A percentile compares a stretch with the other conserved stretches of the same genome.
phyloP scores from a whole-genome alignment of 345 rosid species.

The Gossypium australe region DNA sequence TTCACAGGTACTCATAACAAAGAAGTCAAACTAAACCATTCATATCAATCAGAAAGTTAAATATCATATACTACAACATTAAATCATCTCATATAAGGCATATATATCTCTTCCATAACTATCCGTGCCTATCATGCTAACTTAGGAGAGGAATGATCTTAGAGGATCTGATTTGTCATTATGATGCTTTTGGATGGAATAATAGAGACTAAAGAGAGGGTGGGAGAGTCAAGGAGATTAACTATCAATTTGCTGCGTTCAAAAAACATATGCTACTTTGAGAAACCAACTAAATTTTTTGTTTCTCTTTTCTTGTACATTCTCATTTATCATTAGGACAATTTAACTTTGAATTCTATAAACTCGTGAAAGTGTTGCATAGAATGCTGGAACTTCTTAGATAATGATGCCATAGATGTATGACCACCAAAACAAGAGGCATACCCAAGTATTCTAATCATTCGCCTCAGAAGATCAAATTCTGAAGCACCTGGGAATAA shows the following conservation, averaged over 20 bases:
- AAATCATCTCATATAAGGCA: neutral
- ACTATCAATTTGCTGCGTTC: neutral
- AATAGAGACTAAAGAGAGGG: neutral
- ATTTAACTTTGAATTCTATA: neutral
- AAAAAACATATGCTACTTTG: neutral
- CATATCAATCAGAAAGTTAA: neutral
- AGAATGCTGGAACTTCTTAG: neutral
- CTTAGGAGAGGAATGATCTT: neutral
- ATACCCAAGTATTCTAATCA: constrained; percentile 92
- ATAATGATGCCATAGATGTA: neutral
- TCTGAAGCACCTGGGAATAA: constrained; percentile 99
- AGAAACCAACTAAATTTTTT: neutral
- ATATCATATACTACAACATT: neutral
- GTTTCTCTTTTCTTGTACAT: neutral
- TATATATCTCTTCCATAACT: neutral
- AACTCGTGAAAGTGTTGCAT: neutral
- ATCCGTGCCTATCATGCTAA: neutral
- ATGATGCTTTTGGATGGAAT: neutral
- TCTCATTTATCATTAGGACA: neutral
- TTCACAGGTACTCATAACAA: neutral
- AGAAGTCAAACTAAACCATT: neutral
- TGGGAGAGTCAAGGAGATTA: neutral
- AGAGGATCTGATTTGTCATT: neutral
- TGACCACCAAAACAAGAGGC: constrained; percentile 18
- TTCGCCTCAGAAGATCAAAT: constrained; percentile 88